Evolutionary conservation across 176 grass and related monocot species (phyloP).

Genomic region (Thalia dealbata): DNA sequence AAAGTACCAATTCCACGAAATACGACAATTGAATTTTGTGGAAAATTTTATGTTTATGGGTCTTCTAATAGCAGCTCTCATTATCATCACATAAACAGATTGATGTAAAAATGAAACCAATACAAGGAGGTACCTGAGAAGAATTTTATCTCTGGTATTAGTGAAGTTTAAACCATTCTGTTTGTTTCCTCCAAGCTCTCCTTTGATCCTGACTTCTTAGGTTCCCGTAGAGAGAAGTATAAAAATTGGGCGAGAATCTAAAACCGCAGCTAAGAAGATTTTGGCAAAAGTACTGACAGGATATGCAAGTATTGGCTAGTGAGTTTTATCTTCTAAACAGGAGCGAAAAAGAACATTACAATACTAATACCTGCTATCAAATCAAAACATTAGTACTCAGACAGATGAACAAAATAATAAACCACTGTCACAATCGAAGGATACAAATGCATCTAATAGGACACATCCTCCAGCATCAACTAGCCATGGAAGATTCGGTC

Average conservation of each 20-base stretch:
- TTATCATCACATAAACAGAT: background rate
- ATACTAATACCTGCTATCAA: background rate
- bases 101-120: background rate
- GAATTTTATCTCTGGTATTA: background rate
- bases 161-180: no score
- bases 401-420: background rate
- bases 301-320: background rate
- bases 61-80: background rate
- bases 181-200: constrained; percentile 18
- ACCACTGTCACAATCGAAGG: constrained; percentile 26
- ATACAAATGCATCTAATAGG: constrained; percentile 81
- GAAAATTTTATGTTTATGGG: background rate
- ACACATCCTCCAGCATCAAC: constrained; percentile 93
- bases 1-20: background rate
- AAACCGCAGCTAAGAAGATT: constrained; percentile 28
- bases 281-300: background rate
- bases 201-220: constrained; percentile 10
- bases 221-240: constrained; percentile 41
- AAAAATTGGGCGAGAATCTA: constrained; percentile 56
- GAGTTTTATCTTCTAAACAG: background rate
- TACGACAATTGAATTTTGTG: background rate
- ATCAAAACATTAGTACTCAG: background rate
- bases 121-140: background rate
- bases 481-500: constrained; percentile 86
- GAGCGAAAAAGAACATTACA: background rate